Evolutionary conservation across 495 filamentous ascomycete genomes (phyloP), one percentile per base, ranked within the genome.

Genomic region (Durotheca rogersii): DNA sequence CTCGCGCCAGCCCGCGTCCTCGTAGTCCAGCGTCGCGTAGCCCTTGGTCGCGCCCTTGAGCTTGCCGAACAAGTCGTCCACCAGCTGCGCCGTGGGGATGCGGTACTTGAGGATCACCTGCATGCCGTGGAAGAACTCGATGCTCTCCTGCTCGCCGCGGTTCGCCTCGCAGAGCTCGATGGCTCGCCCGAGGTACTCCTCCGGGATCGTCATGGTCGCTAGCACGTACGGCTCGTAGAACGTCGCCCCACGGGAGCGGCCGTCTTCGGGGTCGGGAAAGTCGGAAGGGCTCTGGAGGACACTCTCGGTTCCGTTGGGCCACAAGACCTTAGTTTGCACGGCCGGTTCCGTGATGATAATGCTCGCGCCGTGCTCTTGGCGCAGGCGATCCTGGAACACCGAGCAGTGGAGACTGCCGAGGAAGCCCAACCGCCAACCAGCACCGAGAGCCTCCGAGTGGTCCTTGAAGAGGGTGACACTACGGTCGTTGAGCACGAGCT

Each of bases 341-440:
- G 90, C 88, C 1, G 93, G 93, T 11, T 95, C 91, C 2, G 93
- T 98, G 62, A 98, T 96, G 67, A 97, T 96, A 68, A 98, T 90
- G 60, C 82, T 90, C 7, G 88, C 89, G 10, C 91, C 93, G 62
- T 97, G 90, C 67, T 98, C 93, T 64, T 95, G 90, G 12, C 89
- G 81, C 21, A 98, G 72, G n/a, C 93, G 85, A 68, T 98, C 93
- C 69, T 98, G 91, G 59, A 98, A 98, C 3, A 98, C 93, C 21
- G 91, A 96, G 68, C 93, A 96, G 66, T 98, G 93, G 25, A 98
- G 77, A 9, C 90, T 96, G 1, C 93, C 93, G n/a, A 97, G 67
- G 62, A 98, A 98, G 0, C 93, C 93, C 27, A 98, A 71, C 29
- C 93, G 81, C 85, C 93, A 98, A 1, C 93, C 93, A 14, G 91